Conservation (phyloP, 2,329 filamentous ascomycete genomes). For the Fusarium kyushuense region DNA sequence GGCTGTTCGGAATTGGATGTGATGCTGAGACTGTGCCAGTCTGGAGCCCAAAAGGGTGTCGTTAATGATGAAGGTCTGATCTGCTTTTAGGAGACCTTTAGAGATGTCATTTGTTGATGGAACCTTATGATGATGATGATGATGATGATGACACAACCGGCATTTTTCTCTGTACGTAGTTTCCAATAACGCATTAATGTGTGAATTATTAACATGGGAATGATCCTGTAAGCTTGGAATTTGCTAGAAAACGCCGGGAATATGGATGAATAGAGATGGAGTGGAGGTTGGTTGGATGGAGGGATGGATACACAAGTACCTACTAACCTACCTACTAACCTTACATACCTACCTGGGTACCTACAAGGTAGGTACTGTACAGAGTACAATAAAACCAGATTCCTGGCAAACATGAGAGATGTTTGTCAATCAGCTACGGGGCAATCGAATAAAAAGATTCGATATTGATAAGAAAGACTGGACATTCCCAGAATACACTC, state of each 20-base stretch:
- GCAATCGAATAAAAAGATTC: neutral
- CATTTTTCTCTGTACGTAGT: neutral
- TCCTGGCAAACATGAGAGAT: constrained; percentile 4
- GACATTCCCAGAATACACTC: no score
- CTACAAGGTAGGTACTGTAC: no score
- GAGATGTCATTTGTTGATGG: constrained; percentile 10
- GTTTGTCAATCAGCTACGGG: neutral
- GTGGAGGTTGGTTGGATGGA: constrained; percentile 3
- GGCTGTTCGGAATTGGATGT: constrained; percentile 6
- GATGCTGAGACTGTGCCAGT: constrained; percentile 27
- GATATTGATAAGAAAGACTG: neutral
- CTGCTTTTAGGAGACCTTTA: constrained; percentile 9
- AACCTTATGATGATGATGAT: constrained; percentile 23
- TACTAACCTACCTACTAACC: neutral
- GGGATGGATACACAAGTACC: neutral
- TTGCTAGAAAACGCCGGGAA: constrained; percentile 22
- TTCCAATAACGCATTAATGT: constrained; percentile 5
- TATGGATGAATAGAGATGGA: constrained; percentile 15
- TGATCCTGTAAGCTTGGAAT: constrained; percentile 12
- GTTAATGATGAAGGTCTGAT: constrained; percentile 12
- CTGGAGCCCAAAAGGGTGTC: constrained; percentile 18
- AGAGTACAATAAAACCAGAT: constrained; percentile 11
- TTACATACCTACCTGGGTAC: no score
- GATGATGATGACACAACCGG: constrained; percentile 16
- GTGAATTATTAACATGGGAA: constrained; percentile 25